Base-by-base conservation (phyloP, 75 land plant genomes). In the Selaginella moellendorffii region DNA sequence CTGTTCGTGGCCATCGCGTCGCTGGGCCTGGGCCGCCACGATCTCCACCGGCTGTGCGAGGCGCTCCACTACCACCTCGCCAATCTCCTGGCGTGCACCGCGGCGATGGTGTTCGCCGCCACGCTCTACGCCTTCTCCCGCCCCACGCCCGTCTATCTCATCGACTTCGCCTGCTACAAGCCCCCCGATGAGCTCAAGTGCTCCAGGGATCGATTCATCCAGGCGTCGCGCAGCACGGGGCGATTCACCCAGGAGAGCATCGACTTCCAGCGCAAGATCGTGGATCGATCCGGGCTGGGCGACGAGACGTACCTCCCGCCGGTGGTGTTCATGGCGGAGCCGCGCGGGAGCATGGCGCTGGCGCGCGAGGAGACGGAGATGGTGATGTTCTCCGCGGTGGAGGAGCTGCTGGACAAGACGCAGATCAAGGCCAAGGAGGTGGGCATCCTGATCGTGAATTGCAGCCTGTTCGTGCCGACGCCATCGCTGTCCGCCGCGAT, bases 91-190 rank as follows among this genome's bases (percentile, higher is more conserved):
- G 46, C 14, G 14, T 36, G 46, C 14, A 36, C 46, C 46, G 63
- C 28, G 17, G 68, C 63, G 20, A 31, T 66, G 8, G 68, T 66
- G 60, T 66, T 66, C 30, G 68, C 52, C 20, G 28, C 30, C 26
- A 66, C 68, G 1, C 9, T 66, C 23, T 66, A 66, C 30, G 26
- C 2, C 68, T 54, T 66, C 63, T 53, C 68, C 17, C 5, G 59
- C 5, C 68, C 66, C 1, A 73, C 75, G 14, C 75, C 77, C 10
- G 76, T 83, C 12, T 84, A 76, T 56, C 53, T 84, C n/a, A 62
- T 84, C 0, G 76, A 84, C 26, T 76, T 78, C 69, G 54, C 85
- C 0, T 78, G 81, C 65, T 79, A 71, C 82, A 81, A 74, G 66
- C 87, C 82, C 12, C 60, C 54, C 9, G 82, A 66, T 17, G 51